phyloP scores from a whole-genome alignment of 139 green algal genomes.

The Diplosphaera chodatii region DNA sequence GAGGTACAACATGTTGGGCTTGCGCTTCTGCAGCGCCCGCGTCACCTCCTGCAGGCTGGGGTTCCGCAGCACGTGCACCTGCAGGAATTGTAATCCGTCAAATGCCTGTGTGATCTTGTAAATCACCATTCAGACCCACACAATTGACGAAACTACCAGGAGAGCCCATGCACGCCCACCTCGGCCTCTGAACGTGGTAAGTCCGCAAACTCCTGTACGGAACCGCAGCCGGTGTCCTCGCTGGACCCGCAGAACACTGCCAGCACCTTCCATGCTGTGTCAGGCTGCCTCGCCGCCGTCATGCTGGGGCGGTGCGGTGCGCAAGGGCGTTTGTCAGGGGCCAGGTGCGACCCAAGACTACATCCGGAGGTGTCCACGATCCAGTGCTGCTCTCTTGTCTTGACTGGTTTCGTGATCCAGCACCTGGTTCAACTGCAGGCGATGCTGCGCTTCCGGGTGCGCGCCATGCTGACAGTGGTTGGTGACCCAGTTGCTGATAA shows the following conservation, averaged over 20 bases:
- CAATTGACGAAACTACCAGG: no score
- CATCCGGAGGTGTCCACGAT: no score
- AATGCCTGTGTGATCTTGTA: no score
- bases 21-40: slow-evolving; percentile 19
- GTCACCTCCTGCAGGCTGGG: slow-evolving; percentile 36
- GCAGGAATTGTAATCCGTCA: neutral
- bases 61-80: slow-evolving; percentile 45
- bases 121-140: no score
- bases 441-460: no score
- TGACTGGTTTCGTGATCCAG: no score
- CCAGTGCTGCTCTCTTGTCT: no score
- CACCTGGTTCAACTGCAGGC: no score
- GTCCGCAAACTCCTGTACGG: slow-evolving; percentile 17
- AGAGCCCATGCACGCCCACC: slow-evolving; percentile 1
- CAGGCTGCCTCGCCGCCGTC: neutral
- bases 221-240: slow-evolving; percentile 2
- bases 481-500: no score
- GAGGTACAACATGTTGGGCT: slow-evolving; percentile 56
- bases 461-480: no score
- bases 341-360: no score
- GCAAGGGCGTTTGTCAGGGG: no score
- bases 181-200: slow-evolving; percentile 4
- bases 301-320: neutral
- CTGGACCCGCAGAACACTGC: slow-evolving; percentile 1
- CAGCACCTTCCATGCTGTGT: neutral